Conservation (phyloP, 306 rosid genomes). For the Cucurbita pepo region DNA sequence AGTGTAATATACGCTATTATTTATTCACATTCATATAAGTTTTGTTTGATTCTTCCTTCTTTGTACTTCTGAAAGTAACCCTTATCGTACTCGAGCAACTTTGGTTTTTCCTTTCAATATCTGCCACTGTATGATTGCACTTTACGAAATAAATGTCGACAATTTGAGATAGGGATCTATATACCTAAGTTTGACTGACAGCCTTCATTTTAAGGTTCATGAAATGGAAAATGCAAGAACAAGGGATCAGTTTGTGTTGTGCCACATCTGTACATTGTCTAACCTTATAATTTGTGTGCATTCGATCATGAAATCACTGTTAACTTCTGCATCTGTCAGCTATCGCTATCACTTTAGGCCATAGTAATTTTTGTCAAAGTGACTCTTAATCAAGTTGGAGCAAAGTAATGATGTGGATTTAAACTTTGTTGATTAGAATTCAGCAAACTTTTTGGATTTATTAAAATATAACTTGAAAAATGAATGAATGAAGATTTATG, state of each 20-base stretch:
- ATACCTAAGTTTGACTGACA: background rate
- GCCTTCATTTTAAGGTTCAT: background rate
- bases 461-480: background rate
- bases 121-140: background rate
- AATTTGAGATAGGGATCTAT: background rate
- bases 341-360: background rate
- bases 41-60: background rate
- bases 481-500: background rate
- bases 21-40: background rate
- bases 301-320: background rate
- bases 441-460: background rate
- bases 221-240: background rate
- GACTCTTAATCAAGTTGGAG: constrained; percentile 1
- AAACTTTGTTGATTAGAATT: background rate
- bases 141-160: background rate
- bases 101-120: background rate
- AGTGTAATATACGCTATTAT: constrained; percentile 2
- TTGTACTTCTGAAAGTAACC: background rate
- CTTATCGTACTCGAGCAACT: background rate
- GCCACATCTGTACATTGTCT: background rate
- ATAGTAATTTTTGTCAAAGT: background rate
- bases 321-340: background rate
- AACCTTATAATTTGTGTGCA: background rate
- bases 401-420: background rate
- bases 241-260: background rate